Evolutionary conservation across 331 rosid genomes (phyloP), one percentile per base, ranked within the genome.

Genomic region (Rhamnella rubrinervis): DNA sequence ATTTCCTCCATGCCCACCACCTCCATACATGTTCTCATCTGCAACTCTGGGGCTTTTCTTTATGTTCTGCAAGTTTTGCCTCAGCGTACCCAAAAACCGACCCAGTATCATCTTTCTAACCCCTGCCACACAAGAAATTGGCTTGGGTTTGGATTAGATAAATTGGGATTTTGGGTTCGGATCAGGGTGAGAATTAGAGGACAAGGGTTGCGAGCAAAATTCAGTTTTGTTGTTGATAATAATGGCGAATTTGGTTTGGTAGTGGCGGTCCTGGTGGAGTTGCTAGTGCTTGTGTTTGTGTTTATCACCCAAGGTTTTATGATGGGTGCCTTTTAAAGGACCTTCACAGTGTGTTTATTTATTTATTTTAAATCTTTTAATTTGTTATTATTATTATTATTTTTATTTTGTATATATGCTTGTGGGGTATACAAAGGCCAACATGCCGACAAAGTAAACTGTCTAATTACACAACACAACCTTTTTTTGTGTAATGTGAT

Each of bases 1-100:
- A 60, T 82, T 77, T 63, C 23, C 23, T 18, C 57, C 23, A 5
- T 16, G 9, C 1, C 25, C 57, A 4, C 88, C 86, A 7, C 55
- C 57, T 21, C 65, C 76, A 40, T 69, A 80, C 91, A 91, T 86
- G 87, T 71, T 83, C 70, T 83, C 96, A 78, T 91, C 93, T 12
- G 90, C 93, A 14, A 85, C 96, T 78, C 79, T 80, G n/a, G 95
- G 85, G 18, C 90, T 83, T 78, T 91, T 91, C 68, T 74, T 86
- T 37, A 85, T 70, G 77, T 68, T 92, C 19, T 85, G 82, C 18
- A 91, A 68, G 73, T 87, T 92, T 63, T 83, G 89, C 60, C 81
- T 75, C 75, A 88, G 71, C 51, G 80, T 76, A 13, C 77, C 78
- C 26, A 89, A 23, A n/a, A 53, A 6, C 71, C 84, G 5, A 58